Base-by-base conservation (phyloP, 2,329 filamentous ascomycete species). In the Cladorrhinum sp. region DNA sequence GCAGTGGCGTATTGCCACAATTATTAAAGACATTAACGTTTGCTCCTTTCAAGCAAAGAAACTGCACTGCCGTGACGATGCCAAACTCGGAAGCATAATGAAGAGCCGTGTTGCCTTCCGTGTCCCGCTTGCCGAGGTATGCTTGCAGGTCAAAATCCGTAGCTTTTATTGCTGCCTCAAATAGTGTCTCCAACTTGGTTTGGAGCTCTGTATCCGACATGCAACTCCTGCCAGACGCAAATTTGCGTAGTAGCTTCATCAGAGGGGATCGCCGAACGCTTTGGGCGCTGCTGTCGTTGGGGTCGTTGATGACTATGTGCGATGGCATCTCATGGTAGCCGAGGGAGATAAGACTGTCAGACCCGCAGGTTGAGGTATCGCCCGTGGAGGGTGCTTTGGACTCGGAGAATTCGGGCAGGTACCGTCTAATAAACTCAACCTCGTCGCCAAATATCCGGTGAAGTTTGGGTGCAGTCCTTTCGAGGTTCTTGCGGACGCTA, bases 391-490 rank as follows among this genome's bases (percentile, higher is more conserved):
- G 64, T 2, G 63, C 61, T 10, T 63, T 64, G 21, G 62, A 62
- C 4, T 69, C 66, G 33, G 61, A 61, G 42, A 69, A 69, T 36
- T 69, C 67, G 54, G 67, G 67, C 3, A 69, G 64, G 23, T 69
- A 69, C 14, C 67, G 65, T 16, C 67, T 65, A 61, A 67, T 64
- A 36, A 69, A 68, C 62, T 69, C 67, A 21, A 59, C 58, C 39
- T 69, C 67, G 61, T 69, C 67, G 54, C 67, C 67, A 39, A 69
- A 69, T 16, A 69, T 66, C 52, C 67, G 65, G 56, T 66, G 66
- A 9, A 69, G 64, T 52, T 69, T 69, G 1, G 64, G 65, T 8
- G 64, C 62, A 5, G 63, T 55, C 50, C 60, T 56, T 12, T 64
- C 62, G 18, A 69, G 62, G 49, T 69, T 69, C 33, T 62, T 56